A percentile compares a stretch with the other conserved stretches of the same genome.
Evolutionary conservation across 306 rosid genomes (phyloP).

Genomic region (Lablab purpureus): DNA sequence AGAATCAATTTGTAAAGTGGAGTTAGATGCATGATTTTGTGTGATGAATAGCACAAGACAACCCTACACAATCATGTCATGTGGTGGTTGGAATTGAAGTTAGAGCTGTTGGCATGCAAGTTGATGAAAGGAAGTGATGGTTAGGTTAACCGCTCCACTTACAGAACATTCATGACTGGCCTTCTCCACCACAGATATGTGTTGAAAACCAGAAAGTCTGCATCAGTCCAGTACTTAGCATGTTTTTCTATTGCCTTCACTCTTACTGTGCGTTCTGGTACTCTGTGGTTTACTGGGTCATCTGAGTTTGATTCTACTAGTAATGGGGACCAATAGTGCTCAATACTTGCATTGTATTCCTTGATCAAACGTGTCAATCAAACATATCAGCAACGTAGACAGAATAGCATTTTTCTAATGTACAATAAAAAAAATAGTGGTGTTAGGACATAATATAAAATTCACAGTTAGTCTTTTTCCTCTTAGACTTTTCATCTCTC

Average conservation of each 20-base stretch:
- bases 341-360: conserved; percentile 84
- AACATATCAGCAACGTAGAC: conserved; percentile 11
- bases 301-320: conserved; percentile 90
- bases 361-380: conserved; percentile 32
- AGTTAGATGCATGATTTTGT: not conserved
- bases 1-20: conserved; percentile 31
- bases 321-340: conserved; percentile 87
- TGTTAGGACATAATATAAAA: not conserved
- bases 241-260: conserved; percentile 78
- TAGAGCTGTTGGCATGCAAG: conserved; percentile 16
- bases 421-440: not conserved
- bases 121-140: conserved; percentile 18
- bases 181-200: conserved; percentile 93
- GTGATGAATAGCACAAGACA: not conserved
- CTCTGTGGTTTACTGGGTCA: conserved; percentile 73
- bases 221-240: conserved; percentile 75
- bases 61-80: conserved; percentile 13
- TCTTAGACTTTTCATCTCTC: not conserved
- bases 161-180: conserved; percentile 68
- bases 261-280: conserved; percentile 72
- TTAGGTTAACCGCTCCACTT: conserved; percentile 38
- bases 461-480: not conserved
- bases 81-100: conserved; percentile 34
- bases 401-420: not conserved
- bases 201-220: conserved; percentile 73